Evolutionary conservation across 2,329 filamentous ascomycete genomes (phyloP).

Genomic region (Hypoxylon sp.): DNA sequence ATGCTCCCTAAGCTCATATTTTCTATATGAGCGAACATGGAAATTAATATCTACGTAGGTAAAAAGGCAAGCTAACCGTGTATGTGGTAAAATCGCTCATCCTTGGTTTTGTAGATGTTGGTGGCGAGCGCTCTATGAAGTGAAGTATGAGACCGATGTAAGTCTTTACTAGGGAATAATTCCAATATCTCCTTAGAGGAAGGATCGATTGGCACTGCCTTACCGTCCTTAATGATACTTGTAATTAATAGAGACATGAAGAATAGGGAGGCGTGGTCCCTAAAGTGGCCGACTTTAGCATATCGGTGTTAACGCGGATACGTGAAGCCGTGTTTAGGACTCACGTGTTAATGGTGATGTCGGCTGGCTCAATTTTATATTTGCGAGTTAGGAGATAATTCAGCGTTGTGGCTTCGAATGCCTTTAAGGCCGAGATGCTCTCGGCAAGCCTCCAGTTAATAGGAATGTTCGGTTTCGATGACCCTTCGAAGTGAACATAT

Average conservation of each 20-base stretch:
- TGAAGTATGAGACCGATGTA: slow-evolving; percentile 45
- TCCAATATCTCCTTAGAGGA: background rate
- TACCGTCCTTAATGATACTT: slow-evolving; percentile 12
- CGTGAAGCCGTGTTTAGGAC: background rate
- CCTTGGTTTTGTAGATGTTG: slow-evolving; percentile 47
- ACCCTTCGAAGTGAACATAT: slow-evolving; percentile 61
- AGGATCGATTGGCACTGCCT: background rate
- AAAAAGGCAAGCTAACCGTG: slow-evolving; percentile 32
- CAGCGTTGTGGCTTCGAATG: slow-evolving; percentile 63
- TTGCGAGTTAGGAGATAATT: slow-evolving; percentile 62
- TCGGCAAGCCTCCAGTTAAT: slow-evolving; percentile 72
- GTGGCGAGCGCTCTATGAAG: slow-evolving; percentile 50
- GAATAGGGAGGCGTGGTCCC: slow-evolving; percentile 61
- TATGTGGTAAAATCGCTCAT: slow-evolving; percentile 44
- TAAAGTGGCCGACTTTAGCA: background rate
- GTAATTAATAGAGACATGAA: slow-evolving; percentile 55
- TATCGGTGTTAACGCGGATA: background rate
- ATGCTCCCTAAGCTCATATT: slow-evolving; percentile 20
- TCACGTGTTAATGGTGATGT: slow-evolving; percentile 64
- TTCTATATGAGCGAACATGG: background rate
- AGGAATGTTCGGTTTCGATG: slow-evolving; percentile 61
- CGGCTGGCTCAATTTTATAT: slow-evolving; percentile 58
- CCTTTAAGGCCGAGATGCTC: slow-evolving; percentile 66
- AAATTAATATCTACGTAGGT: background rate
- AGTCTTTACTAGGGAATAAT: background rate